Base-by-base conservation (phyloP, 257 asterid genomes). In the Capsicum pubescens region DNA sequence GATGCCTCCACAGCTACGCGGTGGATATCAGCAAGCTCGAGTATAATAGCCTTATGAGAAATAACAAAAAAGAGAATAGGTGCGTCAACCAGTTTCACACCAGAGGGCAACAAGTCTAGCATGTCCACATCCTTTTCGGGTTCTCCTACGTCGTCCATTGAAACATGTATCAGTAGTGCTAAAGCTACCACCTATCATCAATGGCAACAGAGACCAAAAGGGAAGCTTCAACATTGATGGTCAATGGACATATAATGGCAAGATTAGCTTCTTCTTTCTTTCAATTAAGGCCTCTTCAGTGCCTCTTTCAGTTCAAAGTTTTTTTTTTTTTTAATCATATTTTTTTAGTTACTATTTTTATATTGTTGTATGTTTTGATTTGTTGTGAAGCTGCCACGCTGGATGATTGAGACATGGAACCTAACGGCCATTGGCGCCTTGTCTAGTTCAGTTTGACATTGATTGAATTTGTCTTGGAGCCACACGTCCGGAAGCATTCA, bases 41-140 rank as follows among this genome's bases (percentile, higher is more conserved):
- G 86, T 0, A 90, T 87, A 39, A 92, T 89, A 82, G 94, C 98
- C 90, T 92, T 94, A n/a, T 95, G 99, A 46, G 95, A 90, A 58
- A 87, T 89, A 50, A 93, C 99, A 17, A 95, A 89, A 85, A 95
- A 91, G 5, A 94, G 93, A 52, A 95, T 85, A 0, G 99, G 98
- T 3, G 98, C 91, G 21, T 94, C 97, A 84, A 86, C 90, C 61
- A 95, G 90, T 19, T 88, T 90, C 82, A 86, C 90, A 52, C 93
- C 93, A 64, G 84, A 42, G 84, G 72, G 79, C 63, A 82, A 63
- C 63, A 82, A 63, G 44, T 90, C 92, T 86, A 92, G 95, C 57
- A 82, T 56, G 36, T 89, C 92, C 86, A 91, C 98, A 85, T 90
- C 97, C 88, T 91, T 87, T 44, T 84, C 94, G 87, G 90, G 74